A percentile compares a stretch with the other conserved stretches of the same genome.
Evolutionary conservation across 108 stramenopile genomes (phyloP).

Genomic region (Skeletonema grethae): DNA sequence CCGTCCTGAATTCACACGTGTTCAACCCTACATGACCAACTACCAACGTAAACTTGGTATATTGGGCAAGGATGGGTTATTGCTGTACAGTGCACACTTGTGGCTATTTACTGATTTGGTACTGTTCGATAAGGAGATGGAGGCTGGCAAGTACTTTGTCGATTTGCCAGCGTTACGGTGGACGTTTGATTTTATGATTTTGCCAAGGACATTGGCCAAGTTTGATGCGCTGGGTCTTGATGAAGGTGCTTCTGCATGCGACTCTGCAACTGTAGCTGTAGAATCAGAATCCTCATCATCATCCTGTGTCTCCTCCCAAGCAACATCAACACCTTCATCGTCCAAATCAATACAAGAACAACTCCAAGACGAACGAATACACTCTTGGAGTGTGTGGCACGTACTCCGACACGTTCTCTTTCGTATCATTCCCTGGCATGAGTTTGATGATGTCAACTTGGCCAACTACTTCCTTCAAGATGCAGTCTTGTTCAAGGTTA

Average conservation of each 20-base stretch:
- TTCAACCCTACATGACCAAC: background rate
- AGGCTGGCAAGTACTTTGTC: background rate
- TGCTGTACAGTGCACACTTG: background rate
- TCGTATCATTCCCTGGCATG: background rate
- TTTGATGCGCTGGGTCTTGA: background rate
- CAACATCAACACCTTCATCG: background rate
- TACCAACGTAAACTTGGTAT: background rate
- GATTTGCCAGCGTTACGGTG: background rate
- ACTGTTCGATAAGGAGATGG: background rate
- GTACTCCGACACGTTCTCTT: background rate
- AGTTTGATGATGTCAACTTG: background rate
- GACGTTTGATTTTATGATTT: conserved; percentile 2
- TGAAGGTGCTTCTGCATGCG: background rate
- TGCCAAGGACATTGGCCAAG: background rate
- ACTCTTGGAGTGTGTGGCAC: background rate
- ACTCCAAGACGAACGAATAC: conserved; percentile 1
- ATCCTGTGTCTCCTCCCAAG: background rate
- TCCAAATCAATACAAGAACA: background rate
- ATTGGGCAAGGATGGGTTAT: background rate
- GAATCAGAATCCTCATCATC: background rate
- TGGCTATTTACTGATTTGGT: conserved; percentile 4
- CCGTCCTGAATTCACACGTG: background rate
- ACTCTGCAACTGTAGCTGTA: too few species aligned
- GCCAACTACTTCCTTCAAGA: background rate
- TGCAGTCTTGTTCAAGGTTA: background rate